Evolutionary conservation across 2,329 filamentous ascomycete genomes (phyloP).

Genomic region (Harringtonia lauricola): DNA sequence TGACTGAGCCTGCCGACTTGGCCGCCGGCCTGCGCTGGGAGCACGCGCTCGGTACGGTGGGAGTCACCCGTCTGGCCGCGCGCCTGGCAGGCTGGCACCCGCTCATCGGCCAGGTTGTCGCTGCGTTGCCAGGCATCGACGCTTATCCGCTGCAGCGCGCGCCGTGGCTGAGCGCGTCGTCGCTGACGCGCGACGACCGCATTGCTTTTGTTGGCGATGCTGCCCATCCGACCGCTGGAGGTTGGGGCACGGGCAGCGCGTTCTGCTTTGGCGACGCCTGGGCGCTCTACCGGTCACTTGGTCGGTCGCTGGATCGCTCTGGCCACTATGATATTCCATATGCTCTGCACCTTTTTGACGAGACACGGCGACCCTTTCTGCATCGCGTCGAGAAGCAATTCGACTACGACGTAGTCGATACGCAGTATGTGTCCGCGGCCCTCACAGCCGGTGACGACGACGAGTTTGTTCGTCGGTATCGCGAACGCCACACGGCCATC

Average conservation of each 20-base stretch:
- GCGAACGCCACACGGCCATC: constrained; percentile 5
- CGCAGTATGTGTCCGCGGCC: constrained; percentile 1
- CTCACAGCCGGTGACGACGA: constrained; percentile 3
- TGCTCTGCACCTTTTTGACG: constrained; percentile 6
- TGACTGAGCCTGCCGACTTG: constrained; percentile 2
- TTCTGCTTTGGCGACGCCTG: constrained; percentile 6
- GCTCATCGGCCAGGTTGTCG: constrained; percentile 3
- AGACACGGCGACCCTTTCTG: constrained; percentile 7
- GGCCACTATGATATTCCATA: constrained; percentile 5
- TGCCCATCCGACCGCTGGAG: constrained; percentile 9
- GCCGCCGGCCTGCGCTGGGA: constrained; percentile 7
- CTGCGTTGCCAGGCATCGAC: constrained; percentile 5
- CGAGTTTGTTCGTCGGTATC: constrained; percentile 5
- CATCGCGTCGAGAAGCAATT: constrained; percentile 7
- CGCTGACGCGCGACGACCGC: constrained; percentile 6
- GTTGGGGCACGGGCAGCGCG: constrained; percentile 5
- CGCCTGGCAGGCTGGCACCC: constrained; percentile 4
- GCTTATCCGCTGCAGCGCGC: constrained; percentile 7
- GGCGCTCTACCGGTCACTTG: constrained; percentile 6
- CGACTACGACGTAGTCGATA: constrained; percentile 2
- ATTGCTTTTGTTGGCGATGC: constrained; percentile 9
- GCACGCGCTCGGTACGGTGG: constrained; percentile 4
- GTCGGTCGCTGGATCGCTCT: neutral
- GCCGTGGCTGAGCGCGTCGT: constrained; percentile 5
- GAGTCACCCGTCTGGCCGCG: constrained; percentile 4